These are phyloP conservation scores for Athelia psychrophila DNA, from an alignment of 1,284 basidiomycete species.

Conservation along the genomic window DNA sequence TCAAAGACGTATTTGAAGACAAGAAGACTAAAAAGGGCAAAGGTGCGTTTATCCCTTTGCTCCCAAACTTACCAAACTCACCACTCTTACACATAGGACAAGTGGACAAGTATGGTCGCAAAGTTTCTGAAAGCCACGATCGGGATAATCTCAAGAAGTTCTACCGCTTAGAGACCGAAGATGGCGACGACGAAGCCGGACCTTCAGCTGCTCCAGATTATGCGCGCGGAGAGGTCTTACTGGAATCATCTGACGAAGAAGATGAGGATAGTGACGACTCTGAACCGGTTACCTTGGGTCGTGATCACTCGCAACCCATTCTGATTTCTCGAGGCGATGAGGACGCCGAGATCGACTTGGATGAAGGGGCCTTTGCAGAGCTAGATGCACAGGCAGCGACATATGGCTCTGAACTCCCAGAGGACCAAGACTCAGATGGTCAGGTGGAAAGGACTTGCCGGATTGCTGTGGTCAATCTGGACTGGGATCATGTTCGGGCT, in stretches of 20 bases:
- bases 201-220: conserved; percentile 61
- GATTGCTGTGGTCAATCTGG: conserved; percentile 92
- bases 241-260: conserved; percentile 88
- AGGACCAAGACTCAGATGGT: conserved; percentile 24
- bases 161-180: conserved; percentile 69
- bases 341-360: conserved; percentile 71
- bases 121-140: conserved; percentile 65
- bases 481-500: conserved; percentile 97
- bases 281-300: conserved; percentile 50
- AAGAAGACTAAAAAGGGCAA: conserved; percentile 35
- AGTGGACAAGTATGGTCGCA: conserved; percentile 93
- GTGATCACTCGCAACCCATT: conserved; percentile 36
- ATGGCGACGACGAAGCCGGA: conserved; percentile 32
- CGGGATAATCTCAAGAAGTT: conserved; percentile 80
- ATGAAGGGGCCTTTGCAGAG: conserved; percentile 70
- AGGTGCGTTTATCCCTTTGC: conserved; percentile 27
- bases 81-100: conserved; percentile 38
- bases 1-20: conserved; percentile 76
- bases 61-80: conserved; percentile 9
- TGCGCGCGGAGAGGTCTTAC: conserved; percentile 84
- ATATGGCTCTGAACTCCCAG: conserved; percentile 48
- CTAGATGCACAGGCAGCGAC: conserved; percentile 73
- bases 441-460: conserved; percentile 61
- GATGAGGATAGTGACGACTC: conserved; percentile 46
- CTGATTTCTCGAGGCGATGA: conserved; percentile 39